Percentiles rank a stretch among this genome's conserved stretches.
Evolutionary conservation across 1,284 basidiomycete species (phyloP).

Genomic region (Pseudomicrostroma phylloplanum): DNA sequence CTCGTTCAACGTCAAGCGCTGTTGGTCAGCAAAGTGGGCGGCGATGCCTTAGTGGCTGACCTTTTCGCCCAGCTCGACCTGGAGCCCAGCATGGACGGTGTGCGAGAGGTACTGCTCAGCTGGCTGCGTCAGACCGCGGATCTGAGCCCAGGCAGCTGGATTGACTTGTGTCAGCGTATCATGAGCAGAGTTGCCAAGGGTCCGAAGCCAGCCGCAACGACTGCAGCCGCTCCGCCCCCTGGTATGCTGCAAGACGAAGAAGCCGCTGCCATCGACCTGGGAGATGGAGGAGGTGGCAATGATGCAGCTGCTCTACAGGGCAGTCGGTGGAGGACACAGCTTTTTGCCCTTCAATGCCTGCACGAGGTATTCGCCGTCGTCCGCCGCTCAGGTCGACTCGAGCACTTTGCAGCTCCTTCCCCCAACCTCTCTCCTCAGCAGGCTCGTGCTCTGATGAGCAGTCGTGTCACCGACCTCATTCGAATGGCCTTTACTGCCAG

Average conservation of each 20-base stretch:
- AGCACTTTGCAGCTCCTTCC: conserved; percentile 51
- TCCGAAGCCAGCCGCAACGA: conserved; percentile 18
- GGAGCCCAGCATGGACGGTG: conserved; percentile 87
- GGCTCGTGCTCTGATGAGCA: conserved; percentile 61
- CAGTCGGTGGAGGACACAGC: conserved; percentile 83
- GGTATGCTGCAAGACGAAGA: conserved; percentile 68
- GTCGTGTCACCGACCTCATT: conserved; percentile 84
- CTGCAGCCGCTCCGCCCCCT: neutral
- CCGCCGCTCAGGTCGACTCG: conserved; percentile 58
- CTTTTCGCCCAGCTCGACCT: conserved; percentile 90
- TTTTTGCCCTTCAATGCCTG: conserved; percentile 87
- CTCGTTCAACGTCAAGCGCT: conserved; percentile 92
- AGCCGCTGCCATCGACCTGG: conserved; percentile 66
- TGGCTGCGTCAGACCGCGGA: conserved; percentile 94
- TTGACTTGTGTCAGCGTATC: conserved; percentile 92
- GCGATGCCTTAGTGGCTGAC: conserved; percentile 86
- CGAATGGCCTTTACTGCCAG: conserved; percentile 97
- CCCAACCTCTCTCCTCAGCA: conserved; percentile 55
- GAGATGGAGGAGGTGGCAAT: conserved; percentile 20
- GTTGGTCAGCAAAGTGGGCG: conserved; percentile 84
- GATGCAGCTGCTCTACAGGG: conserved; percentile 10
- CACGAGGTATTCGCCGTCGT: conserved; percentile 81
- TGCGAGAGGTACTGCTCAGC: conserved; percentile 82
- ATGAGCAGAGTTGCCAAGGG: conserved; percentile 56
- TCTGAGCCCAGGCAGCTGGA: conserved; percentile 91